phyloP scores from a whole-genome alignment of 352 stramenopile genomes.

The Phytophthora vignae region DNA sequence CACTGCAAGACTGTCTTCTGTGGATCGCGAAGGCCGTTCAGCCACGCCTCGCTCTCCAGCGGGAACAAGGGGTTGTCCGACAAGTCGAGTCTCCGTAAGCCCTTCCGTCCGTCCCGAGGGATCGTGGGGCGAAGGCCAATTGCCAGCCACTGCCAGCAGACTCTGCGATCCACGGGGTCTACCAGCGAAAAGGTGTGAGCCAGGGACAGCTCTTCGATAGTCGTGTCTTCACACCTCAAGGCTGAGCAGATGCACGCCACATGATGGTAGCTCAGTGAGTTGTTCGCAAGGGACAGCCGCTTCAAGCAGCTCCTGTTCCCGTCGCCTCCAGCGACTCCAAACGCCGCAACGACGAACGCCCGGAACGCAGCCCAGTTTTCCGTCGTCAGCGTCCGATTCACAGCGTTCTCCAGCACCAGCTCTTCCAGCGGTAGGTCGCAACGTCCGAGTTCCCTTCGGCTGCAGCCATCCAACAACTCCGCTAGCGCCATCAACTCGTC shows the following conservation, averaged over 20 bases:
- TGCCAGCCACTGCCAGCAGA: constrained; percentile 43
- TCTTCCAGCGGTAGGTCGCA: constrained; percentile 24
- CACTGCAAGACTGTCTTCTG: constrained; percentile 27
- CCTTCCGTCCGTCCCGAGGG: constrained; percentile 1
- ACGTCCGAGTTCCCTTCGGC: background rate
- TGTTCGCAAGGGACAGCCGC: constrained; percentile 43
- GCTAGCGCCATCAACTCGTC: constrained; percentile 30
- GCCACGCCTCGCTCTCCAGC: constrained; percentile 39
- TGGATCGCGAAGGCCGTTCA: constrained; percentile 30
- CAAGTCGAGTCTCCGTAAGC: constrained; percentile 36
- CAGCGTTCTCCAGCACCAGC: constrained; percentile 40
- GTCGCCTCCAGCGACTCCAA: constrained; percentile 11
- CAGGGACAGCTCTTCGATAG: constrained; percentile 39
- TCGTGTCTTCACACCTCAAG: constrained; percentile 21
- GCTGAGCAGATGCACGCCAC: constrained; percentile 45
- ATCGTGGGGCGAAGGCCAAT: constrained; percentile 32
- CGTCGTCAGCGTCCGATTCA: constrained; percentile 25
- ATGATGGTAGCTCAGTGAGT: constrained; percentile 39
- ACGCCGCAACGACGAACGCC: constrained; percentile 31
- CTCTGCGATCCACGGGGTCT: constrained; percentile 34
- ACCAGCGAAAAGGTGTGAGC: constrained; percentile 37
- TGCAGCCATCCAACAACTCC: constrained; percentile 17
- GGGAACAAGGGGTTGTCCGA: constrained; percentile 41
- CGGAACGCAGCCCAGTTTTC: constrained; percentile 40
- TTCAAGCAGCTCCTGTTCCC: constrained; percentile 22